Conservation (phyloP, 306 rosid species). For the Fragaria nilgerrensis region DNA sequence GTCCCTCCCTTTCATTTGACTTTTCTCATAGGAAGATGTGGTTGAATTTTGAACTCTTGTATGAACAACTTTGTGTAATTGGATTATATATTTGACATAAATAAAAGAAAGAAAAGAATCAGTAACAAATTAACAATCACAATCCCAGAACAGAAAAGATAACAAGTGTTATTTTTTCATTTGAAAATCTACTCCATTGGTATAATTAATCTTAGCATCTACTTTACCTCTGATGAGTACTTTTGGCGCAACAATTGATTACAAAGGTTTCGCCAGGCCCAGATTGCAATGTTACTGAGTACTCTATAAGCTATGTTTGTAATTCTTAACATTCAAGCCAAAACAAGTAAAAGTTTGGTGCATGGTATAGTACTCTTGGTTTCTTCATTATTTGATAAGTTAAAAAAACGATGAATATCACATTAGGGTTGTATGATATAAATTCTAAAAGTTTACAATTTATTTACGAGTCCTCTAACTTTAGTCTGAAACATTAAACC, state of each 20-base stretch:
- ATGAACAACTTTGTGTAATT: not conserved
- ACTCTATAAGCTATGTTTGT: not conserved
- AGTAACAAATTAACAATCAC: not conserved
- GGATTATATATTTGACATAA: not conserved
- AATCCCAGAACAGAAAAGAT: not conserved
- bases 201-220: conserved; percentile 20
- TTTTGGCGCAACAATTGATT: not conserved
- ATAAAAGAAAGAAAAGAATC: not conserved
- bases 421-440: not conserved
- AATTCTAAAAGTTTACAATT: not conserved
- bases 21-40: not conserved
- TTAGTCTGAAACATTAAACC: conserved; percentile 22
- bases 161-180: conserved; percentile 6
- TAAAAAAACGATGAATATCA: not conserved
- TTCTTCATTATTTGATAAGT: not conserved
- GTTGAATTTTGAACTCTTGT: not conserved
- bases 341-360: not conserved
- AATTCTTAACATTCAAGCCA: not conserved
- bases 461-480: not conserved
- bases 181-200: conserved; percentile 23
- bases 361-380: not conserved
- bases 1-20: too few relatives aligned
- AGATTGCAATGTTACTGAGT: not conserved
- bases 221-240: conserved; percentile 1
- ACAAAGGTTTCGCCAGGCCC: not conserved